Base-by-base conservation (phyloP, 1,284 basidiomycete species). In the Ustilago xerochloae region DNA sequence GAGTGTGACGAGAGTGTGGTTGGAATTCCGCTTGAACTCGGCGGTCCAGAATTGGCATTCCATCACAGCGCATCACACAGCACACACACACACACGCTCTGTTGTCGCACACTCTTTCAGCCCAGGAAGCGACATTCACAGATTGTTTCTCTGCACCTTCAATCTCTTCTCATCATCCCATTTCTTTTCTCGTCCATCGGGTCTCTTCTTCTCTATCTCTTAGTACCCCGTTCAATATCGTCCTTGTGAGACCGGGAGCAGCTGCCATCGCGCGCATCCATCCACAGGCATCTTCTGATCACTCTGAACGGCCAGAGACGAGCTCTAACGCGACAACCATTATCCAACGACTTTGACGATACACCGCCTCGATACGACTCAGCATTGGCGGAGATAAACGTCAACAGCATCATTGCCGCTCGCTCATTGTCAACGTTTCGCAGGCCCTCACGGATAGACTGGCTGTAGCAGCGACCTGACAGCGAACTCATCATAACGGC, bases 21-120 rank as follows among this genome's bases (percentile, higher is more conserved):
- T 26, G 15, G 43, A 46, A 48, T 48, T 48, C 46, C 46, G 46
- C 46, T 48, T 26, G 22, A 16, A 20, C 49, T 36, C 49, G 49
- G 33, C 20, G 22, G 13, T 22, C 28, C 49, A 20, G 15, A 24
- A 24, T 24, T 38, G 35, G 24, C 18, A 47, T 12, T n/a, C 24
- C 55, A 57, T 24, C 43, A 47, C 43, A 56, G 16, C 29, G 52
- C 39, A 54, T 32, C 26, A 22, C 26, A 33, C 15, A 20, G n/a
- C 29, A 22, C 29, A 51, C 49, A 43, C 41, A 7, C 9, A 29
- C 2, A 20, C 30, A 39, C 41, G 26, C 26, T n/a, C 41, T 43
- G 41, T 13, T 43, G 41, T 43, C 38, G 32, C 38, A 29, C 38
- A 26, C 26, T 26, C 35, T n/a, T n/a, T n/a, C n/a, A n/a, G 41